Conservation (phyloP, 805 yeast genomes). For the Candida hispaniensis region DNA sequence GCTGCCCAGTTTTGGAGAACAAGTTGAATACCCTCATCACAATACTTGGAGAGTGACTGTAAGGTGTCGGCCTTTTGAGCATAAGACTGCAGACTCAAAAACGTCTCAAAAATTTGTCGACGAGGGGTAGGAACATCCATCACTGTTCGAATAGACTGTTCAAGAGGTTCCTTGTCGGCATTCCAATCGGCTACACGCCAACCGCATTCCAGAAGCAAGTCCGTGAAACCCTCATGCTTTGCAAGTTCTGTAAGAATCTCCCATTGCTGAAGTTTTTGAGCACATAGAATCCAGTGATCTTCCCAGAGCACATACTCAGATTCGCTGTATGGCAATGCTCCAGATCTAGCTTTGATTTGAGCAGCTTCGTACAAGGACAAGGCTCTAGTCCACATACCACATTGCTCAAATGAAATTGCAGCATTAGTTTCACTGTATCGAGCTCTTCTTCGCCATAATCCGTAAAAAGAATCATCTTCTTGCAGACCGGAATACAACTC, state of each 20-base stretch:
- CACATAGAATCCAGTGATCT: conserved; percentile 96
- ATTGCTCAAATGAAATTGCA: conserved; percentile 88
- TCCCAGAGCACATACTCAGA: conserved; percentile 96
- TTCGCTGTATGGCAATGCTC: conserved; percentile 89
- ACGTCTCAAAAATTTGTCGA: conserved; percentile 90
- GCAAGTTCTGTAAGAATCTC: conserved; percentile 93
- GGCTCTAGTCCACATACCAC: conserved; percentile 91
- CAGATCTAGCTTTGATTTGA: conserved; percentile 91
- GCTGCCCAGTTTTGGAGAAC: conserved; percentile 90
- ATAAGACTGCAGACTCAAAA: conserved; percentile 82
- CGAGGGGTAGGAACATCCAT: conserved; percentile 99
- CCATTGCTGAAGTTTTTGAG: conserved; percentile 97
- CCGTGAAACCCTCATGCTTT: conserved; percentile 96
- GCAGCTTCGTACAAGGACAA: conserved; percentile 91
- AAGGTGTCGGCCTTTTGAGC: conserved; percentile 83
- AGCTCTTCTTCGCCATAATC: conserved; percentile 94
- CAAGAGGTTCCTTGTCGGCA: conserved; percentile 86
- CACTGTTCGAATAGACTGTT: conserved; percentile 86
- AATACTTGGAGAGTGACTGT: conserved; percentile 70
- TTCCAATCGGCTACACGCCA: conserved; percentile 99
- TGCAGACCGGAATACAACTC: conserved; percentile 81
- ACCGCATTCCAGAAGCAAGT: conserved; percentile 90
- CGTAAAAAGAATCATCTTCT: conserved; percentile 95
- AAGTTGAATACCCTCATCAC: conserved; percentile 94
- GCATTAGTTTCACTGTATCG: conserved; percentile 87